Conservation (phyloP, 768 basidiomycete species). For the Psilocybe subaeruginosa region DNA sequence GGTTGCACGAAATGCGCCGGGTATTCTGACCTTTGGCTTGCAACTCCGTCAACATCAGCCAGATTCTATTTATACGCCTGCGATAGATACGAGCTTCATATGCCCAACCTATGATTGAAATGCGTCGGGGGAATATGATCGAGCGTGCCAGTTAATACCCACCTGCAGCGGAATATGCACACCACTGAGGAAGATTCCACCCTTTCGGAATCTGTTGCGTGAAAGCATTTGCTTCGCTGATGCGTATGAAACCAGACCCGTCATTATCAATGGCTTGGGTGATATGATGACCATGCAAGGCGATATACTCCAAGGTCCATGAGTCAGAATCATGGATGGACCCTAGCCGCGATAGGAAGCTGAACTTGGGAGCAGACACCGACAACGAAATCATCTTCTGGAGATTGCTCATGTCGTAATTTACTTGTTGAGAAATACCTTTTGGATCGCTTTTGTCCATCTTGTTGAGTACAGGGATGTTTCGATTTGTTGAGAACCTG, state of each 20-base stretch:
- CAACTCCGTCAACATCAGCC: constrained; percentile 16
- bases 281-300: constrained; percentile 15
- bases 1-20: no score
- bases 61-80: constrained; percentile 18
- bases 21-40: constrained; percentile 16
- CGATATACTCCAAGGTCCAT: constrained; percentile 24
- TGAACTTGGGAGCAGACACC: not conserved
- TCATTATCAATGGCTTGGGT: constrained; percentile 21
- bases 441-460: no score
- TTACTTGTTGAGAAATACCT: no score
- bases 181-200: constrained; percentile 25
- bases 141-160: not conserved
- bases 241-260: constrained; percentile 24
- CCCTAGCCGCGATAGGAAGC: constrained; percentile 2
- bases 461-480: not conserved
- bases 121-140: no score
- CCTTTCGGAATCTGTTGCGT: constrained; percentile 20
- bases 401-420: no score
- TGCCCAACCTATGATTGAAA: constrained; percentile 16
- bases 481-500: constrained; percentile 12
- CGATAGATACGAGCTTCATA: constrained; percentile 25
- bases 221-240: constrained; percentile 26
- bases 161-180: constrained; percentile 25
- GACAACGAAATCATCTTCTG: not conserved
- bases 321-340: constrained; percentile 15